Evolutionary conservation across 495 filamentous ascomycete genomes (phyloP), one percentile per base, ranked within the genome.

Genomic region (Cercophora scortea): DNA sequence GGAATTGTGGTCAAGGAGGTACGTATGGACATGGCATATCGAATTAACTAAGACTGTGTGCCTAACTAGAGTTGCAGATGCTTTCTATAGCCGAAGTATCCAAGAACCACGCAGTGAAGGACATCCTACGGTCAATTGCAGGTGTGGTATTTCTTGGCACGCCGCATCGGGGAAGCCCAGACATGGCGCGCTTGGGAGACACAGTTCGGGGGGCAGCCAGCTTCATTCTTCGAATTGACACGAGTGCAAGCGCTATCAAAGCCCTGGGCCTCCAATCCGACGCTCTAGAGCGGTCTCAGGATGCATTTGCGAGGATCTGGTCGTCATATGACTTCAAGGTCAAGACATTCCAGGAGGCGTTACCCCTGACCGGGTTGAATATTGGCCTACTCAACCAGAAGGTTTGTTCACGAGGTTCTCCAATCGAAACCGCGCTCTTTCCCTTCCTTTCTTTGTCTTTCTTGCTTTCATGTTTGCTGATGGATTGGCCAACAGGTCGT

Each of bases 101-200:
- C 4, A n/a, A 5, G 15, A 35, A 45, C 1, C 8, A 16, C 7
- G 42, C 1, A 6, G 6, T 50, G 0, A 46, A 57, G 9, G 41
- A 56, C 34, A 59, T 74, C 43, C 61, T 59, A 49, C 43, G 63
- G n/a, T 66, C 63, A 15, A 72, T 66, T 15, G 51, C 54, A 12
- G 66, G 57, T 38, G 50, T 73, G 9, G 39, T 73, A 7, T 74
- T 73, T 42, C 64, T 72, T 13, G 71, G 69, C 36, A 73, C 71
- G 7, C 71, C 69, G 19, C 69, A 74, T 50, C 54, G 67, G 36
- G 67, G 69, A 4, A 62, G 59, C 35, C 46, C 40, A 4, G 45
- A 55, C 25, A 40, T 54, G 13, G 58, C 54, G 1, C 34, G n/a
- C 12, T 8, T 52, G 12, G 58, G 58, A 1, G 51, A 61, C 17